Evolutionary conservation across 352 stramenopile species (phyloP), one percentile per base, ranked within the genome.

Genomic region (Phytophthora melonis): DNA sequence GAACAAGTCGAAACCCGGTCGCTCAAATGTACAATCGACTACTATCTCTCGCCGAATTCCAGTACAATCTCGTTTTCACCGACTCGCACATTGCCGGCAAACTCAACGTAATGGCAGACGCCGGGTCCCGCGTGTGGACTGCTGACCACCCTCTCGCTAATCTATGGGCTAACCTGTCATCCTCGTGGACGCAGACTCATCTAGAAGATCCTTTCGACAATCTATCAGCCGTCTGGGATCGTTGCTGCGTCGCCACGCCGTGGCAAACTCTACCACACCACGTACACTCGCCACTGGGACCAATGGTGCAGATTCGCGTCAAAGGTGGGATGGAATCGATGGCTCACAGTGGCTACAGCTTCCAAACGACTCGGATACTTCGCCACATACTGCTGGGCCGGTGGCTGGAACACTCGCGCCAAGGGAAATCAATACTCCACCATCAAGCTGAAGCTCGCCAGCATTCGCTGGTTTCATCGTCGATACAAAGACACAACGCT

Each of bases 81-180:
- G 68, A 59, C 2, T 9, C 65, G 7, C 72, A 79, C 19, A 71
- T 79, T 10, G 1, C 67, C 1, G 68, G 63, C n/a, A 58, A 66
- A 21, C 23, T 56, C 25, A 80, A 74, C 50, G 53, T 57, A 1
- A 63, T 70, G 53, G 65, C 66, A 0, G 61, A 78, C 43, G 60
- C 50, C 7, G 59, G 65, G 25, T 74, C 66, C 10, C 60, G 71
- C 1, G 71, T 47, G 10, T 74, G 66, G 71, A 50, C 19, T 30
- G 7, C 11, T 19, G 39, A 9, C 14, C 54, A 72, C 14, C 13
- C 53, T 5, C 36, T 72, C 1, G 59, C 18, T 41, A 25, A 45
- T 9, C 1, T 45, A 9, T 70, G 65, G 55, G 19, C 66, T 75
- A 63, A 62, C 30, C 19, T 72, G 23, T 63, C 27, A 49, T 34